phyloP scores from a whole-genome alignment of 2,329 filamentous ascomycete species.

The Neonectria faginata region DNA sequence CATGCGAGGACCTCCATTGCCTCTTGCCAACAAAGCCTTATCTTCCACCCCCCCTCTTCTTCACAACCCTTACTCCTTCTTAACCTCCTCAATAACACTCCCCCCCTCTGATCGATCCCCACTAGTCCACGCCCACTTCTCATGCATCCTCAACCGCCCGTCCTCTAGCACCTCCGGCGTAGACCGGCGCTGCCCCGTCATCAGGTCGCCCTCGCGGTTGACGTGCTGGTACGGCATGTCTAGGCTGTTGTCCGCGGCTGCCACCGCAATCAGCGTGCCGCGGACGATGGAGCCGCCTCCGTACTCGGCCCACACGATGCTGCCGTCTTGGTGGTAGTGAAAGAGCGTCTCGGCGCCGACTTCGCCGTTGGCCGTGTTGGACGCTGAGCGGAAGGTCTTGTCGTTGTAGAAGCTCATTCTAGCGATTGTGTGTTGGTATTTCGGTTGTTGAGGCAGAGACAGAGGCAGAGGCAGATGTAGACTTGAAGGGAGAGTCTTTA shows the following conservation, averaged over 20 bases:
- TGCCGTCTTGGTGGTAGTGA: conserved; percentile 44
- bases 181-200: conserved; percentile 42
- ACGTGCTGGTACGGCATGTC: conserved; percentile 47
- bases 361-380: conserved; percentile 42
- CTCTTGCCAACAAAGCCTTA: background rate
- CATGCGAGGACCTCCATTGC: background rate
- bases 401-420: conserved; percentile 32
- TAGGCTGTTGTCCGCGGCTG: conserved; percentile 32
- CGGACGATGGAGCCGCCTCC: conserved; percentile 39
- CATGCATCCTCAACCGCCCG: conserved; percentile 42
- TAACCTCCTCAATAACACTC: conserved; percentile 43
- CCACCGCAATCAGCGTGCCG: conserved; percentile 41
- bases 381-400: conserved; percentile 32
- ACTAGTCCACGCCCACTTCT: conserved; percentile 45
- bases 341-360: conserved; percentile 41
- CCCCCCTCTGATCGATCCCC: conserved; percentile 39
- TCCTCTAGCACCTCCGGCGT: conserved; percentile 38
- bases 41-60: background rate
- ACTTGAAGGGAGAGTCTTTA: background rate
- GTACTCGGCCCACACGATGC: conserved; percentile 46
- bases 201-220: conserved; percentile 40
- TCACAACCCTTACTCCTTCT: conserved; percentile 13
- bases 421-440: background rate
- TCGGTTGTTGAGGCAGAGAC: background rate
- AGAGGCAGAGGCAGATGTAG: background rate